A percentile compares a stretch with the other conserved stretches of the same genome.
phyloP scores from a whole-genome alignment of 2,329 filamentous ascomycete species.

The Botrytis paeoniae region DNA sequence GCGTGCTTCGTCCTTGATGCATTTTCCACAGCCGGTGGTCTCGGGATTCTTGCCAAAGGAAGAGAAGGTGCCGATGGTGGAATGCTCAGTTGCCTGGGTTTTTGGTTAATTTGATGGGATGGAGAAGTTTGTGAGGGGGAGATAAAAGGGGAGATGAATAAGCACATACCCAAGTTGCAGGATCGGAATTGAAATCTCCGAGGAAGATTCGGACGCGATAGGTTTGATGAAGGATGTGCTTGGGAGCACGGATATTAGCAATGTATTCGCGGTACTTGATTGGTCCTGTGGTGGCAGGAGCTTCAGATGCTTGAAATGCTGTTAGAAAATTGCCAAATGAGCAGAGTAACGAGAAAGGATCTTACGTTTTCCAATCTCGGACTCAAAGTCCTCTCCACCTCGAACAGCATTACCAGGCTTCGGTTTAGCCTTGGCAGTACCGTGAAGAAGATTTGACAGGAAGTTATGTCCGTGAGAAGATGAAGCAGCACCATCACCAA shows the following conservation, averaged over 20 bases:
- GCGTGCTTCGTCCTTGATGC: slow-evolving; percentile 34
- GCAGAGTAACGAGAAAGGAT: not conserved
- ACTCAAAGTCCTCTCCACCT: slow-evolving; percentile 28
- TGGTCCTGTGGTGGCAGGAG: not conserved
- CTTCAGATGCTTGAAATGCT: not conserved
- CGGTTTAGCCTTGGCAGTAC: not conserved
- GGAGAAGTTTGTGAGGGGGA: not conserved
- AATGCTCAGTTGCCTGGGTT: slow-evolving; percentile 21
- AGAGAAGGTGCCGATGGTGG: slow-evolving; percentile 43
- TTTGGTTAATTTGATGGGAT: not conserved
- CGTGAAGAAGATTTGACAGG: not conserved
- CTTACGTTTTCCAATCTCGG: slow-evolving; percentile 30
- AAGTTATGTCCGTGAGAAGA: not conserved
- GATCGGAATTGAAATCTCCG: slow-evolving; percentile 36
- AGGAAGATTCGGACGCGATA: slow-evolving; percentile 41
- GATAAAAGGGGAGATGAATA: slow-evolving; percentile 20
- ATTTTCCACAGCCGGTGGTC: slow-evolving; percentile 38
- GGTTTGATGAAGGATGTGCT: slow-evolving; percentile 38
- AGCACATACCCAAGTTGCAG: slow-evolving; percentile 32
- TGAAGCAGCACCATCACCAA: not conserved
- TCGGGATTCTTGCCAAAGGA: slow-evolving; percentile 39
- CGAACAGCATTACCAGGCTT: not conserved
- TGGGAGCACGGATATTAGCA: slow-evolving; percentile 39
- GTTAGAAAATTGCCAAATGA: not conserved
- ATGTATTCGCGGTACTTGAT: slow-evolving; percentile 38